These are phyloP conservation scores for Bauhinia variegata DNA, from an alignment of 306 rosid genomes.

Conservation along the genomic window DNA sequence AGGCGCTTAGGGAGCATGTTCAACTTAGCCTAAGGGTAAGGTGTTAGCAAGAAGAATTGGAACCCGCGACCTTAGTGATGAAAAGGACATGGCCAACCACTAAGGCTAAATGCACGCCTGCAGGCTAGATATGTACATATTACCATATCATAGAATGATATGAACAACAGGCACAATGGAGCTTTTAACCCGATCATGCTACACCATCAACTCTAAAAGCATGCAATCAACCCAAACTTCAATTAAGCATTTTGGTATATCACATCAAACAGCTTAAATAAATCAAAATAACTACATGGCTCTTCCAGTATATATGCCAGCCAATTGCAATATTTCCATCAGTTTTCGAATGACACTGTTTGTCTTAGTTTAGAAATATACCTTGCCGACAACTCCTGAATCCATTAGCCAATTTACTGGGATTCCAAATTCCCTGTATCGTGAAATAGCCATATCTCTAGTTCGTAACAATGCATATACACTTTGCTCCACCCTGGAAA, in stretches of 20 bases:
- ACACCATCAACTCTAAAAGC: too few relatives aligned
- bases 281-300: neutral
- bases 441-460: constrained; percentile 94
- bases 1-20: too few relatives aligned
- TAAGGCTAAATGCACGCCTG: too few relatives aligned
- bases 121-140: too few relatives aligned
- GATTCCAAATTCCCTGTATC: constrained; percentile 90
- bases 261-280: neutral
- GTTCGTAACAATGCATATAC: constrained; percentile 90
- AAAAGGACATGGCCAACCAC: too few relatives aligned
- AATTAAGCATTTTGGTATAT: too few relatives aligned
- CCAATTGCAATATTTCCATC: neutral
- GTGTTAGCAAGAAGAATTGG: too few relatives aligned
- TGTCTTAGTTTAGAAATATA: constrained; percentile 38
- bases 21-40: too few relatives aligned
- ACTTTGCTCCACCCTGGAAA: constrained; percentile 84
- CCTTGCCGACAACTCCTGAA: constrained; percentile 98
- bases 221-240: neutral
- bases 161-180: neutral
- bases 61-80: too few relatives aligned
- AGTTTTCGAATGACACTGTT: too few relatives aligned
- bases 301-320: neutral
- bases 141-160: too few relatives aligned
- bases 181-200: too few relatives aligned
- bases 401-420: constrained; percentile 90